These are phyloP conservation scores for Biscogniauxia sp. DNA, from an alignment of 2,329 filamentous ascomycete genomes.

Conservation along the genomic window DNA sequence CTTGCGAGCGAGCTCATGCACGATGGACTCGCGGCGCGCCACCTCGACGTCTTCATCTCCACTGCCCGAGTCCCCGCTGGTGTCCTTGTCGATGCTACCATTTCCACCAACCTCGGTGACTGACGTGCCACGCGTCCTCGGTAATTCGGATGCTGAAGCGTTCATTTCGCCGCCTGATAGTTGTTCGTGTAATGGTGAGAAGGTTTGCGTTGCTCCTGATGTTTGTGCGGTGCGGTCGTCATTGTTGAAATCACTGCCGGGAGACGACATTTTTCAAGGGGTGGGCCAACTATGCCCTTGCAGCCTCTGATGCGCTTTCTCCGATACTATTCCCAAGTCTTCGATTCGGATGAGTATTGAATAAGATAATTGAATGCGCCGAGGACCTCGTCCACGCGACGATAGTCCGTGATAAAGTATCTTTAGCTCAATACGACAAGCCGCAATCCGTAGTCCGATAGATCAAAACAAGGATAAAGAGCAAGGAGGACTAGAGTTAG, in stretches of 20 bases:
- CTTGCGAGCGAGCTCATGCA: constrained; percentile 54
- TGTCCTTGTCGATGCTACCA: constrained; percentile 30
- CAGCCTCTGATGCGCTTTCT: background rate
- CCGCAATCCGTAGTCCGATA: background rate
- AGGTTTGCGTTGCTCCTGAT: constrained; percentile 33
- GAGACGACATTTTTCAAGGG: constrained; percentile 39
- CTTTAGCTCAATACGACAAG: background rate
- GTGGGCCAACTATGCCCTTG: background rate
- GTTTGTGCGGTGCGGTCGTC: constrained; percentile 48
- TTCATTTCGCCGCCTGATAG: constrained; percentile 7
- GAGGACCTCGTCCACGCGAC: background rate
- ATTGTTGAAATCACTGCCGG: constrained; percentile 42
- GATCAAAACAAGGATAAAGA: background rate
- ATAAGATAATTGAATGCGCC: background rate
- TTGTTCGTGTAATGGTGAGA: constrained; percentile 23
- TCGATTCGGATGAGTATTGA: background rate
- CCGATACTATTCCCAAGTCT: background rate
- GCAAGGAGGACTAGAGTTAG: background rate
- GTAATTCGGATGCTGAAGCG: background rate
- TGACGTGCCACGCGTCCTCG: constrained; percentile 35
- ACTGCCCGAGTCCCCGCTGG: constrained; percentile 24
- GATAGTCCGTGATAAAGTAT: background rate
- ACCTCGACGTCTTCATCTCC: constrained; percentile 44
- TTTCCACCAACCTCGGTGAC: constrained; percentile 34
- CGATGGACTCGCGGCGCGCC: constrained; percentile 49